These are phyloP conservation scores for Leccinum boreale DNA, from an alignment of 768 basidiomycete genomes.

Conservation along the genomic window DNA sequence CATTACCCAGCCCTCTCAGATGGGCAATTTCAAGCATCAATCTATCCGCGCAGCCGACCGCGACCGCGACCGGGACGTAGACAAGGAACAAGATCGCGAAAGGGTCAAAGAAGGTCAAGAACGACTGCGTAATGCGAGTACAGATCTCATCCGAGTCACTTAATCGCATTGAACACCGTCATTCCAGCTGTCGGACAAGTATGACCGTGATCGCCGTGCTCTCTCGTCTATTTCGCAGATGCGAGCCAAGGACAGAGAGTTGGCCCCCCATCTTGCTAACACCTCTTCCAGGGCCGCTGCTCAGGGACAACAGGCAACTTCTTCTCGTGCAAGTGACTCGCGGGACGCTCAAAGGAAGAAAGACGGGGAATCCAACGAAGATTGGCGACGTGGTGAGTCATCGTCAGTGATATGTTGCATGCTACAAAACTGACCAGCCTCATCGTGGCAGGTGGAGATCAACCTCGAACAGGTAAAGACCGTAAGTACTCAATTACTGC, in stretches of 20 bases:
- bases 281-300: conserved; percentile 40
- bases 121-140: conserved; percentile 63
- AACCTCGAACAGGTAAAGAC: conserved; percentile 52
- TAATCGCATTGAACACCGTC: conserved; percentile 4
- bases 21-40: conserved; percentile 92
- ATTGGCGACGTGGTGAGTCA: conserved; percentile 78
- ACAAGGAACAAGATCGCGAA: conserved; percentile 51
- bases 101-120: conserved; percentile 78
- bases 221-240: conserved; percentile 45
- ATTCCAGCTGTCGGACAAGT: conserved; percentile 77
- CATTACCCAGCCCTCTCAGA: conserved; percentile 80
- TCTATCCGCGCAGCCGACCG: conserved; percentile 69
- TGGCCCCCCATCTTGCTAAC: conserved; percentile 54
- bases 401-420: conserved; percentile 1
- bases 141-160: neutral
- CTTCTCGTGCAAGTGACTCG: conserved; percentile 53
- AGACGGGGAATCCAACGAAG: conserved; percentile 70
- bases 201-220: conserved; percentile 75
- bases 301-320: conserved; percentile 30
- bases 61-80: conserved; percentile 45
- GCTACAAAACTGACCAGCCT: neutral
- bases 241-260: conserved; percentile 66
- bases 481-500: conserved; percentile 39
- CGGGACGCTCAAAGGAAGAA: conserved; percentile 65
- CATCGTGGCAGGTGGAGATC: conserved; percentile 41